Evolutionary conservation across 2,329 filamentous ascomycete genomes (phyloP).

Genomic region (Simplicillium aogashimaense): DNA sequence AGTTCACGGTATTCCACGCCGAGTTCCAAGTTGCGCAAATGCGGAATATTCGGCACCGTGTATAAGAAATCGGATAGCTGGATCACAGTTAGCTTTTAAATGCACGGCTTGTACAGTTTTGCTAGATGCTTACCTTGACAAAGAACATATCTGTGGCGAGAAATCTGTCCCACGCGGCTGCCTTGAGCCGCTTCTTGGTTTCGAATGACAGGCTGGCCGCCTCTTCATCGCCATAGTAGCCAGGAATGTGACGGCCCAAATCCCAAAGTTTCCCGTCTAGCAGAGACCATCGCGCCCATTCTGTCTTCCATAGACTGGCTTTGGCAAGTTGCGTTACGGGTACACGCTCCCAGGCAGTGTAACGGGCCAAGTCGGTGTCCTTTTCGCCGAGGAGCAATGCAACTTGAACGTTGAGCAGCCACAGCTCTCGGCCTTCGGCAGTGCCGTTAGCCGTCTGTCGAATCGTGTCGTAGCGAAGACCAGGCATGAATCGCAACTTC

Average conservation of each 20-base stretch:
- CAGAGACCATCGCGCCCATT: conserved; percentile 46
- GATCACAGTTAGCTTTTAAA: conserved; percentile 14
- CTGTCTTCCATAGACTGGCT: conserved; percentile 47
- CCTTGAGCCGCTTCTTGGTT: conserved; percentile 33
- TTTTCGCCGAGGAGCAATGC: conserved; percentile 56
- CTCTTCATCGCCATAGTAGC: conserved; percentile 37
- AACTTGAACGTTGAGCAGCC: conserved; percentile 55
- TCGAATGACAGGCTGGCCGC: conserved; percentile 32
- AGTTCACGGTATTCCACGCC: conserved; percentile 51
- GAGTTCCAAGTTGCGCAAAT: conserved; percentile 46
- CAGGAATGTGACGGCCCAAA: conserved; percentile 41
- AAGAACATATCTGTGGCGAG: conserved; percentile 54
- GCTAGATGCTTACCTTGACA: conserved; percentile 20
- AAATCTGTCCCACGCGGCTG: conserved; percentile 43
- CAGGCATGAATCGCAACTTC: conserved; percentile 46
- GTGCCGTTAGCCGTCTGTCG: conserved; percentile 40
- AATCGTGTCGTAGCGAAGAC: conserved; percentile 56
- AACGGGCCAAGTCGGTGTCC: conserved; percentile 48
- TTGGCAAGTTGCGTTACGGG: conserved; percentile 46
- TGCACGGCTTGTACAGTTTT: conserved; percentile 36
- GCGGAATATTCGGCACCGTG: conserved; percentile 45
- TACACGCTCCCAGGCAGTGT: conserved; percentile 48
- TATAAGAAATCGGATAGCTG: conserved; percentile 51
- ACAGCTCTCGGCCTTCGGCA: conserved; percentile 51
- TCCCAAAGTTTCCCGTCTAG: conserved; percentile 38